Conservation (phyloP, 2,329 filamentous ascomycete species). For the Dactylellina haptotyla region DNA sequence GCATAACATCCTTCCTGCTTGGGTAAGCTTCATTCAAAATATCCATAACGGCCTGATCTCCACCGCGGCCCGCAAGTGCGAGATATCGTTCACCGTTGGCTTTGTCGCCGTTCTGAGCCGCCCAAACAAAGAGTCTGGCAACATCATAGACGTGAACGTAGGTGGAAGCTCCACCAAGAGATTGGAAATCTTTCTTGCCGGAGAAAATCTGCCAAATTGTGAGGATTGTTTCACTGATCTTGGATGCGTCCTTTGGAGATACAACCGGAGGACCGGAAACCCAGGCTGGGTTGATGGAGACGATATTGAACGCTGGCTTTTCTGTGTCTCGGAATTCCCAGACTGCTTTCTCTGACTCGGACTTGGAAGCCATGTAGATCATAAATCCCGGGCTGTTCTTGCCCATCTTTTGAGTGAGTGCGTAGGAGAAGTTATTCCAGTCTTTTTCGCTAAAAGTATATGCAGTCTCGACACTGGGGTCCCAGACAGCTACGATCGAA, state of each 20-base stretch:
- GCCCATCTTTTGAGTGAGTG: conserved; percentile 31
- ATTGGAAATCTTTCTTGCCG: conserved; percentile 58
- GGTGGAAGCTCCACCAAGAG: conserved; percentile 57
- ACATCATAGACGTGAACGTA: conserved; percentile 65
- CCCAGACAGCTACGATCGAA: conserved; percentile 64
- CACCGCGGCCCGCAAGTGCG: conserved; percentile 59
- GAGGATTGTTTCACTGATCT: conserved; percentile 60
- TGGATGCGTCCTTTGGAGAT: conserved; percentile 58
- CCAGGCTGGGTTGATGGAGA: conserved; percentile 62
- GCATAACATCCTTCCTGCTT: conserved; percentile 60
- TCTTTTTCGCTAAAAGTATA: conserved; percentile 60
- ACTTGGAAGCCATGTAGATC: conserved; percentile 68
- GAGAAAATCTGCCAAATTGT: conserved; percentile 61
- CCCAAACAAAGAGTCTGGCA: conserved; percentile 62
- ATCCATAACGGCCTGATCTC: conserved; percentile 62
- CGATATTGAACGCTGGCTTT: conserved; percentile 62
- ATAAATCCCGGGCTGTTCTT: conserved; percentile 54
- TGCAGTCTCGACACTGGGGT: conserved; percentile 57
- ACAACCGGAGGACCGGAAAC: conserved; percentile 63
- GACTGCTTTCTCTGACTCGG: conserved; percentile 74
- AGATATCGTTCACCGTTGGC: conserved; percentile 64
- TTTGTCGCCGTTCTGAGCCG: conserved; percentile 60
- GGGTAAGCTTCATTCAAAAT: conserved; percentile 62
- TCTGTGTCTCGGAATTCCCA: conserved; percentile 68
- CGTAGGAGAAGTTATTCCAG: conserved; percentile 62